Conservation (phyloP, 208 protist genomes). For the Crithidia acanthocephali region DNA sequence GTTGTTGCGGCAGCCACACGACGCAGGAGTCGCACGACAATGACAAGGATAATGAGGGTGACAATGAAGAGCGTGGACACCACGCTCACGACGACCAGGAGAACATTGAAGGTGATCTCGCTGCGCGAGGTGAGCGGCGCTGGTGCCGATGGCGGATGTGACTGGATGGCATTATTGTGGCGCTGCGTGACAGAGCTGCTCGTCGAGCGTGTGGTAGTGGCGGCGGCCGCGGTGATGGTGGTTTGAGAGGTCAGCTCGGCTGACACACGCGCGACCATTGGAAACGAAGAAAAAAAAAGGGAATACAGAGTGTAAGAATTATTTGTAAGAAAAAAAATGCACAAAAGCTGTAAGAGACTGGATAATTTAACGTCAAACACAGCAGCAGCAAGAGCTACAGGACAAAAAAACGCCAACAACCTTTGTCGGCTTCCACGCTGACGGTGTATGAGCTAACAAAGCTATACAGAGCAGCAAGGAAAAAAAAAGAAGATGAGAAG, state of each 20-base stretch:
- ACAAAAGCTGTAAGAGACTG: too few species aligned
- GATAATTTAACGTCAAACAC: too few species aligned
- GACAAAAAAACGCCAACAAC: too few species aligned
- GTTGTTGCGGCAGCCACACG: not conserved
- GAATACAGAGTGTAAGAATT: too few species aligned
- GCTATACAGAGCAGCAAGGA: too few species aligned
- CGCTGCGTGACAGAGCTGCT: not conserved
- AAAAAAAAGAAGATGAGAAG: too few species aligned
- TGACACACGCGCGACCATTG: not conserved
- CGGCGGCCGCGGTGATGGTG: too few species aligned
- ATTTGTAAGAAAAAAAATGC: too few species aligned
- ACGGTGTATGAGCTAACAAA: too few species aligned
- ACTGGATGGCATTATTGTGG: too few species aligned
- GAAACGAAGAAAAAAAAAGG: not conserved
- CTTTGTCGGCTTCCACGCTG: too few species aligned
- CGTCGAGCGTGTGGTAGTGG: not conserved
- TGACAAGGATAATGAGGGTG: not conserved
- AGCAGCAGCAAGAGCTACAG: too few species aligned
- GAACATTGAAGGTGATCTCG: not conserved
- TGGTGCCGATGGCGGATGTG: not conserved
- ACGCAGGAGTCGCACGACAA: conserved; percentile 1
- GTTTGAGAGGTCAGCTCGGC: not conserved
- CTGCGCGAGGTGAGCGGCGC: not conserved
- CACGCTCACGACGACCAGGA: conserved; percentile 14
- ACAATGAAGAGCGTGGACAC: conserved; percentile 8